A percentile compares a stretch with the other conserved stretches of the same genome.
Conservation (phyloP, 2,329 filamentous ascomycete genomes). For the Microascus cirrosus region DNA sequence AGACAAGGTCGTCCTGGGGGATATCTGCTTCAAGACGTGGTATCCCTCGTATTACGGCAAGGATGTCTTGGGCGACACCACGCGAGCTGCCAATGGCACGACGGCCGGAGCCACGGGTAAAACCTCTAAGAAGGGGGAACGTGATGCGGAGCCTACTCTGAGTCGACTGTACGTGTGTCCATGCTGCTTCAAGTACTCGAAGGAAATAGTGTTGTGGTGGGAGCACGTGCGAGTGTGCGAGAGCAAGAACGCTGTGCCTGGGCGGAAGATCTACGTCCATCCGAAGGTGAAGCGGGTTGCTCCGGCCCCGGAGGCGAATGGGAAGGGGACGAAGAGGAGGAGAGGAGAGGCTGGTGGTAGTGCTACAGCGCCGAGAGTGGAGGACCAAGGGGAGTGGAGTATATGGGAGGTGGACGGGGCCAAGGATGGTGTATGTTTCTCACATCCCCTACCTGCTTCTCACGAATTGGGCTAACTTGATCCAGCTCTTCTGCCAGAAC, state of each 20-base stretch:
- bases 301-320: neutral
- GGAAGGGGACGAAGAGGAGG: conserved; percentile 20
- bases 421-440: neutral
- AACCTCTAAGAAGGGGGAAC: conserved; percentile 8
- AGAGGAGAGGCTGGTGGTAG: conserved; percentile 14
- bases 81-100: conserved; percentile 18
- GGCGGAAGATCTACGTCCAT: conserved; percentile 62
- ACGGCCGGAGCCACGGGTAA: neutral
- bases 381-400: conserved; percentile 63
- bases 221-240: conserved; percentile 47
- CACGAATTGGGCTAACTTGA: conserved; percentile 6
- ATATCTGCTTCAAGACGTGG: conserved; percentile 79
- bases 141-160: conserved; percentile 31
- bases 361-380: conserved; percentile 12
- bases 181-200: conserved; percentile 88
- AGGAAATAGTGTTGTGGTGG: conserved; percentile 46
- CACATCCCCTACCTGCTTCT: neutral
- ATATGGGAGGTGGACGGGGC: conserved; percentile 88
- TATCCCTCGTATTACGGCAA: conserved; percentile 85
- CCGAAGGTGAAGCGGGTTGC: conserved; percentile 16
- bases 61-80: conserved; percentile 47
- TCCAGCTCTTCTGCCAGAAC: conserved; percentile 79
- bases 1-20: conserved; percentile 74
- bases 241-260: conserved; percentile 43
- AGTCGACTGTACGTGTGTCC: conserved; percentile 77